Evolutionary conservation across 306 rosid species (phyloP).

Genomic region (Vigna unguiculata): DNA sequence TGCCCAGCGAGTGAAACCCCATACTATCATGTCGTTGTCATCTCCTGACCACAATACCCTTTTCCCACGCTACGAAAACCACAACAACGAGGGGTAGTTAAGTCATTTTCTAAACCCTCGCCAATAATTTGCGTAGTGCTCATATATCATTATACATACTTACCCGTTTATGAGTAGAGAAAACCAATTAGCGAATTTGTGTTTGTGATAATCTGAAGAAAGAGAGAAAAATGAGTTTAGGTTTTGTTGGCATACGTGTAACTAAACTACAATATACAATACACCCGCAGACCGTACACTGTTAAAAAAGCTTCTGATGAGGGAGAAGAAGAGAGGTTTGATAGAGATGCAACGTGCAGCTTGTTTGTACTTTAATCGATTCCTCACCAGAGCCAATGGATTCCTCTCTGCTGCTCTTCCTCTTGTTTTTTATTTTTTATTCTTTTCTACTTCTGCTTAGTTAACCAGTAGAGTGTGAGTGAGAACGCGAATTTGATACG

Average conservation of each 20-base stretch:
- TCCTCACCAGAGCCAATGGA: conserved; percentile 32
- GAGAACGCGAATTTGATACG: conserved; percentile 3
- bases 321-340: background rate
- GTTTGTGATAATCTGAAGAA: background rate
- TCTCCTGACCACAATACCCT: conserved; percentile 49
- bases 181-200: background rate
- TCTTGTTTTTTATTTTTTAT: background rate
- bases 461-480: conserved; percentile 12
- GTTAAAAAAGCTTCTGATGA: conserved; percentile 37
- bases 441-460: background rate
- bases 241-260: conserved; percentile 15
- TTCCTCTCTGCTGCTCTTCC: conserved; percentile 18
- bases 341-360: conserved; percentile 58
- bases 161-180: background rate
- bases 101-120: conserved; percentile 11
- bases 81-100: background rate
- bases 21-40: conserved; percentile 50
- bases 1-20: conserved; percentile 56
- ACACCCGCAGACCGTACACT: conserved; percentile 51
- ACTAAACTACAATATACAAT: background rate
- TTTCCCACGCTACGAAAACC: background rate
- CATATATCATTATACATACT: background rate
- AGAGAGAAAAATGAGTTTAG: background rate
- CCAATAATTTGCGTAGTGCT: background rate
- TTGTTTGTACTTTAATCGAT: conserved; percentile 47